phyloP scores from a whole-genome alignment of 2,329 filamentous ascomycete species.

The Simplicillium sp. region DNA sequence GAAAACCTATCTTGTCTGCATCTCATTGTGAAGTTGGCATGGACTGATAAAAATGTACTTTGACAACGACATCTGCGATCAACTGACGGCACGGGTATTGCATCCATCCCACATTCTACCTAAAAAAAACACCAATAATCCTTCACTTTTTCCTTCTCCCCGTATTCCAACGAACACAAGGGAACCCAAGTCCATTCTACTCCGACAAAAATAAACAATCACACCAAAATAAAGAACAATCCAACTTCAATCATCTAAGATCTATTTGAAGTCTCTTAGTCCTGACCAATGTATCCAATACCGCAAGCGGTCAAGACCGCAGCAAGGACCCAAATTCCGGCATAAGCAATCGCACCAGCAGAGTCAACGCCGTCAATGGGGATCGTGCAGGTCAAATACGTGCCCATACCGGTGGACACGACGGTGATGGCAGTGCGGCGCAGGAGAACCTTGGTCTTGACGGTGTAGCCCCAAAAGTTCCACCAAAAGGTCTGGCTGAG shows the following conservation, averaged over 20 bases:
- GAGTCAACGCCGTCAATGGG: conserved; percentile 63
- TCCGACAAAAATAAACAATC: no score
- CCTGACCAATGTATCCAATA: conserved; percentile 40
- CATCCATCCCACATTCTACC: no score
- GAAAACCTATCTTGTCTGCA: no score
- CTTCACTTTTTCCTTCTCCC: no score
- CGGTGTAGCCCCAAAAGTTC: conserved; percentile 62
- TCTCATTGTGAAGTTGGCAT: no score
- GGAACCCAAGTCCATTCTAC: no score
- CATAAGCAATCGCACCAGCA: conserved; percentile 62
- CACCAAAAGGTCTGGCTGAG: conserved; percentile 61
- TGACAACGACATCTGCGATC: no score
- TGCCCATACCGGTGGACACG: conserved; percentile 46
- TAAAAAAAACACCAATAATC: no score
- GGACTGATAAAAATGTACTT: no score
- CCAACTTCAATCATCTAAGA: no score
- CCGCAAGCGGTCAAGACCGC: conserved; percentile 48
- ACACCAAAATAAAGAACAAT: no score
- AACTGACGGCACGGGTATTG: no score
- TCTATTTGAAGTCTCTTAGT: conserved; percentile 12
- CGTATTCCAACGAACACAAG: conserved; percentile 1
- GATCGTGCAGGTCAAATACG: conserved; percentile 54
- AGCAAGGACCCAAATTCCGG: conserved; percentile 63
- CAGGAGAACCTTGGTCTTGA: conserved; percentile 53
- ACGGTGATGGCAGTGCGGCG: conserved; percentile 53